These are phyloP conservation scores for Saccharomycopsis fibuligera DNA, from an alignment of 805 yeast species.

Conservation along the genomic window DNA sequence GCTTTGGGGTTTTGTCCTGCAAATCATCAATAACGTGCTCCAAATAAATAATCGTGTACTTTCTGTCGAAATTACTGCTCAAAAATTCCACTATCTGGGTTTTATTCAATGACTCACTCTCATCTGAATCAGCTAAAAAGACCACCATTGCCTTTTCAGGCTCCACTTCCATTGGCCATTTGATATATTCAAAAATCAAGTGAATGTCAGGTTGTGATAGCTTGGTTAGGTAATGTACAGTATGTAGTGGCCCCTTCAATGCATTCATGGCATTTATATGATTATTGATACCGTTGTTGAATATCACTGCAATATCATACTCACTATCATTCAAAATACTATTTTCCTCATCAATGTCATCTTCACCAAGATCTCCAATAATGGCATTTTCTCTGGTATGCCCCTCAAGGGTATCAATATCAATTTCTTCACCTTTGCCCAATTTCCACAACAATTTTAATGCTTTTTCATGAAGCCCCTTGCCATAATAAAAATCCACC, in stretches of 20 bases:
- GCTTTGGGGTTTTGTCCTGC: slow-evolving; percentile 31
- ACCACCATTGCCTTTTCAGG: slow-evolving; percentile 38
- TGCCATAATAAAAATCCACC: slow-evolving; percentile 17
- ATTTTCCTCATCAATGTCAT: neutral
- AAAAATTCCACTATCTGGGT: slow-evolving; percentile 48
- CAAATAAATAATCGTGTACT: slow-evolving; percentile 40
- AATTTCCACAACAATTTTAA: slow-evolving; percentile 47
- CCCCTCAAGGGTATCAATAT: neutral
- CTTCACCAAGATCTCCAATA: neutral
- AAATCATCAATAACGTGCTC: slow-evolving; percentile 42
- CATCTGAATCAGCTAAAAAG: slow-evolving; percentile 60
- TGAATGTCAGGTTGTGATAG: slow-evolving; percentile 43
- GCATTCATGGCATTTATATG: neutral
- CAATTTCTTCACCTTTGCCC: slow-evolving; percentile 20
- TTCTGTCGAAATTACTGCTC: slow-evolving; percentile 25
- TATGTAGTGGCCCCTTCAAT: slow-evolving; percentile 36
- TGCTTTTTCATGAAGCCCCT: slow-evolving; percentile 40
- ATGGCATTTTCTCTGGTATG: neutral
- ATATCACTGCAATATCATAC: slow-evolving; percentile 17
- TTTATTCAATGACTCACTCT: slow-evolving; percentile 52
- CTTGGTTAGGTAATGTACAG: slow-evolving; percentile 53
- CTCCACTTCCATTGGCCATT: slow-evolving; percentile 41
- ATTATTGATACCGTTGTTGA: neutral
- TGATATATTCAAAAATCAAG: slow-evolving; percentile 50
- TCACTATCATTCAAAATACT: neutral